Percentiles rank a stretch among this genome's conserved stretches.
phyloP scores from a whole-genome alignment of 2,329 filamentous ascomycete species.

The Exophiala sideris region DNA sequence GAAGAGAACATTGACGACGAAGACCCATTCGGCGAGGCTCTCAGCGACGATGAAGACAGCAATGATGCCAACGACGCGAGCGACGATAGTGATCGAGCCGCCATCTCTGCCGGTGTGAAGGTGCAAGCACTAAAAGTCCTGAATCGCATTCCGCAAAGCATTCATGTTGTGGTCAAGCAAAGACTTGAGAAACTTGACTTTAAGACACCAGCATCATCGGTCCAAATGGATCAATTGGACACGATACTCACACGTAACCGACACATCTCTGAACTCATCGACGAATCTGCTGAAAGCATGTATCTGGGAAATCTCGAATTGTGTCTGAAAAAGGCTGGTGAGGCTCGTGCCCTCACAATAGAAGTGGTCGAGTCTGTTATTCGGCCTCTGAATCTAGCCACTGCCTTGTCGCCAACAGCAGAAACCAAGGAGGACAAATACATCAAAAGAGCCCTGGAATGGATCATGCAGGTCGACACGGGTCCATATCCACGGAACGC shows the following conservation, averaged over 20 bases:
- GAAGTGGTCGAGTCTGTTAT: slow-evolving; percentile 25
- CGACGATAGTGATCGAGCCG: slow-evolving; percentile 29
- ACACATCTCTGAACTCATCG: slow-evolving; percentile 40
- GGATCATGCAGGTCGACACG: slow-evolving; percentile 28
- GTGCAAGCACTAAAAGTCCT: slow-evolving; percentile 41
- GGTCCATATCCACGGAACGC: not conserved
- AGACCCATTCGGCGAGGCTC: slow-evolving; percentile 30
- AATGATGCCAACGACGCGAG: slow-evolving; percentile 25
- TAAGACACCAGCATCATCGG: not conserved
- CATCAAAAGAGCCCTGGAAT: slow-evolving; percentile 33
- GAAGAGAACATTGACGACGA: slow-evolving; percentile 62
- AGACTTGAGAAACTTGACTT: slow-evolving; percentile 37
- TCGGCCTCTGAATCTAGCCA: not conserved
- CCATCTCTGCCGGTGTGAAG: slow-evolving; percentile 40
- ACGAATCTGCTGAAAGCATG: slow-evolving; percentile 45
- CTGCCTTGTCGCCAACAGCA: not conserved
- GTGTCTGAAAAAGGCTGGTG: slow-evolving; percentile 27
- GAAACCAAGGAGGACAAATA: slow-evolving; percentile 33
- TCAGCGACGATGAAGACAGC: slow-evolving; percentile 32
- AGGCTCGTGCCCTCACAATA: slow-evolving; percentile 26
- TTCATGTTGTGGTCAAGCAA: slow-evolving; percentile 42
- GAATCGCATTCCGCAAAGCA: slow-evolving; percentile 43
- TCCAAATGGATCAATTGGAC: slow-evolving; percentile 34
- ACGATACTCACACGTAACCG: slow-evolving; percentile 34
- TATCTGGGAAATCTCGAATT: slow-evolving; percentile 40